Conservation (phyloP, 2,329 filamentous ascomycete species). For the Drechslerella coelobrocha region DNA sequence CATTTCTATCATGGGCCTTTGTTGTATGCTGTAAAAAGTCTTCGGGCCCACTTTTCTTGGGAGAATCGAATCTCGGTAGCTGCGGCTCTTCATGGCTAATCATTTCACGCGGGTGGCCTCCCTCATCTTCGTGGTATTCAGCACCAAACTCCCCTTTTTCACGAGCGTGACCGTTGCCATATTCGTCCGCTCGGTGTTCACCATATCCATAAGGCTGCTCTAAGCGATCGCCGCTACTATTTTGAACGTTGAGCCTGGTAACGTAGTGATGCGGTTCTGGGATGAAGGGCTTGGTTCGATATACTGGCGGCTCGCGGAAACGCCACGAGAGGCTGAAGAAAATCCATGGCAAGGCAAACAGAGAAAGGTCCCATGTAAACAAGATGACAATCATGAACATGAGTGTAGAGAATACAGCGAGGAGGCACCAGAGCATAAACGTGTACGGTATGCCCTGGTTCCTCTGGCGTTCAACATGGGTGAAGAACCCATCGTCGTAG, state of each 20-base stretch:
- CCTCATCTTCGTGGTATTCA: not conserved
- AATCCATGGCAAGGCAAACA: constrained; percentile 35
- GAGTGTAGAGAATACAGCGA: constrained; percentile 18
- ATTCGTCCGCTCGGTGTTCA: not conserved
- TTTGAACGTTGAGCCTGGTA: not conserved
- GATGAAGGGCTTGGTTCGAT: constrained; percentile 6
- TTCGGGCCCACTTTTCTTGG: not conserved
- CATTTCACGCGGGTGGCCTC: not conserved
- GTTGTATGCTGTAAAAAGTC: constrained; percentile 19
- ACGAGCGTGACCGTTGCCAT: not conserved
- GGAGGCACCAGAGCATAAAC: constrained; percentile 26
- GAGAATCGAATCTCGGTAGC: not conserved
- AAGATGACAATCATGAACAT: constrained; percentile 36
- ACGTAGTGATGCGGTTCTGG: not conserved
- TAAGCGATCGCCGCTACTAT: no score
- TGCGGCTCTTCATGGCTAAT: not conserved
- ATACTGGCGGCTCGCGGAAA: constrained; percentile 20
- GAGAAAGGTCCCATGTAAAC: constrained; percentile 42
- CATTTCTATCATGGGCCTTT: constrained; percentile 4
- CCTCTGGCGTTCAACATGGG: constrained; percentile 15
- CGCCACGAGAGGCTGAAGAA: constrained; percentile 21
- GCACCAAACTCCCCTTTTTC: no score
- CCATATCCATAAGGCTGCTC: not conserved
- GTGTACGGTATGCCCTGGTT: constrained; percentile 12
- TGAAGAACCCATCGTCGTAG: constrained; percentile 11